These are phyloP conservation scores for Metschnikowia santaceciliae DNA, from an alignment of 805 yeast genomes.

Conservation along the genomic window DNA sequence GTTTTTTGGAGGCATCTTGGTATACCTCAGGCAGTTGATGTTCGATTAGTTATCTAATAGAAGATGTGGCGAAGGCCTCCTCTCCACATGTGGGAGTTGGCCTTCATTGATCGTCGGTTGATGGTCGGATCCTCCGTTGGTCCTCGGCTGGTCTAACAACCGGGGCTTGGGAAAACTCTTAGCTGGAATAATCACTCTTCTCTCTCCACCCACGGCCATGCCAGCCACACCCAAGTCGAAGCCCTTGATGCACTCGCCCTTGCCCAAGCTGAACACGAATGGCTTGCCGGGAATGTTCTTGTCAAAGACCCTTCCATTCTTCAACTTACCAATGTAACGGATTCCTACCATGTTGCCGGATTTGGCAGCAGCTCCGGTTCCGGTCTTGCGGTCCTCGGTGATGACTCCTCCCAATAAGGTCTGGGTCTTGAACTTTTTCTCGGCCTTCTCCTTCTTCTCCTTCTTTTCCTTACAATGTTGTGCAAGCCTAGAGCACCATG, in stretches of 20 bases:
- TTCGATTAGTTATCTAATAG: too few relatives aligned
- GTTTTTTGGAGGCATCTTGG: too few relatives aligned
- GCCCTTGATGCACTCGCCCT: constrained; percentile 98
- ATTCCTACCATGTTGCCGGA: constrained; percentile 88
- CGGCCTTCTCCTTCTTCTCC: constrained; percentile 34
- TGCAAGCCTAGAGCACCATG: too few relatives aligned
- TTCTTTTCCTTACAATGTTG: too few relatives aligned
- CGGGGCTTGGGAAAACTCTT: constrained; percentile 26
- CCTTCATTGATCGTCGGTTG: too few relatives aligned
- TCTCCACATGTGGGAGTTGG: too few relatives aligned
- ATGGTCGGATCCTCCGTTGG: too few relatives aligned
- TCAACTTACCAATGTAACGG: constrained; percentile 96
- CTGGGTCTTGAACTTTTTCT: constrained; percentile 62
- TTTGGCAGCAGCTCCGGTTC: constrained; percentile 86
- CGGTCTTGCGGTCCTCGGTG: constrained; percentile 86
- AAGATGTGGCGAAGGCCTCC: too few relatives aligned
- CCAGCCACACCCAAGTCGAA: constrained; percentile 99
- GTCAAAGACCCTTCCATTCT: constrained; percentile 95
- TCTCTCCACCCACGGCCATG: constrained; percentile 98
- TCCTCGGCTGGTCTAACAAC: too few relatives aligned
- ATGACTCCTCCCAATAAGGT: constrained; percentile 90
- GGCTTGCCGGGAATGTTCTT: constrained; percentile 98
- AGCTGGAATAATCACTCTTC: constrained; percentile 94
- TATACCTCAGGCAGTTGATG: too few relatives aligned
- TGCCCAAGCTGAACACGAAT: constrained; percentile 83